Percentiles rank a stretch among this genome's conserved stretches.
phyloP scores from a whole-genome alignment of 116 monocot species.

The Trichopus zeylanicus region DNA sequence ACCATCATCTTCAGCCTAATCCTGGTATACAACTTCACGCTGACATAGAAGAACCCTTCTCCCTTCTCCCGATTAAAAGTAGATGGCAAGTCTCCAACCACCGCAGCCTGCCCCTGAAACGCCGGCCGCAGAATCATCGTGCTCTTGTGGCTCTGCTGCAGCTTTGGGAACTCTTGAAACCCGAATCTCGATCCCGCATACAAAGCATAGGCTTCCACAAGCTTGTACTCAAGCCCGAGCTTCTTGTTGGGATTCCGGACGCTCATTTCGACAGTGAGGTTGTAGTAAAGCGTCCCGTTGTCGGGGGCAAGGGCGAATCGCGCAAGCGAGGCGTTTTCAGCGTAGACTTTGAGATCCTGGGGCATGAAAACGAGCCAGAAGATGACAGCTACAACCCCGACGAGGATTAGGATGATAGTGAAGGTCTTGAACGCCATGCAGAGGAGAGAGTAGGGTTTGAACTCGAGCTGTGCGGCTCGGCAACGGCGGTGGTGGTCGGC shows the following conservation, averaged over 20 bases:
- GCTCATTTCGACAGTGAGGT: neutral
- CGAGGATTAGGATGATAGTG: neutral
- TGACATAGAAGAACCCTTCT: neutral
- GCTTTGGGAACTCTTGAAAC: neutral
- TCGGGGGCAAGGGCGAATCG: neutral
- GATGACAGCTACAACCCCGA: neutral
- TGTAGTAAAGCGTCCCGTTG: neutral
- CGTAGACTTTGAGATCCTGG: neutral
- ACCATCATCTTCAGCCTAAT: slow-evolving; percentile 27
- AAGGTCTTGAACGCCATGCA: slow-evolving; percentile 1
- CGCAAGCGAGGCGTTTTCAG: neutral
- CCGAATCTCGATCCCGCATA: neutral
- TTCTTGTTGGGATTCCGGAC: neutral
- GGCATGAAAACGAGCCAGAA: neutral
- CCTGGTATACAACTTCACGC: slow-evolving; percentile 14
- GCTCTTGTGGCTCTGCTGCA: neutral
- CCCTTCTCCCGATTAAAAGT: neutral
- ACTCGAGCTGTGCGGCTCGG: neutral
- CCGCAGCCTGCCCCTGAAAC: neutral
- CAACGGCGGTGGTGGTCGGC: neutral
- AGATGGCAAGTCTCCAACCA: neutral
- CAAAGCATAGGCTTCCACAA: neutral
- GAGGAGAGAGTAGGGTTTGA: neutral
- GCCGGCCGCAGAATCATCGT: neutral
- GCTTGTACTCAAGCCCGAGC: neutral